phyloP scores from a whole-genome alignment of 2,329 filamentous ascomycete genomes.

The Neofusicoccum kwambonambiense region DNA sequence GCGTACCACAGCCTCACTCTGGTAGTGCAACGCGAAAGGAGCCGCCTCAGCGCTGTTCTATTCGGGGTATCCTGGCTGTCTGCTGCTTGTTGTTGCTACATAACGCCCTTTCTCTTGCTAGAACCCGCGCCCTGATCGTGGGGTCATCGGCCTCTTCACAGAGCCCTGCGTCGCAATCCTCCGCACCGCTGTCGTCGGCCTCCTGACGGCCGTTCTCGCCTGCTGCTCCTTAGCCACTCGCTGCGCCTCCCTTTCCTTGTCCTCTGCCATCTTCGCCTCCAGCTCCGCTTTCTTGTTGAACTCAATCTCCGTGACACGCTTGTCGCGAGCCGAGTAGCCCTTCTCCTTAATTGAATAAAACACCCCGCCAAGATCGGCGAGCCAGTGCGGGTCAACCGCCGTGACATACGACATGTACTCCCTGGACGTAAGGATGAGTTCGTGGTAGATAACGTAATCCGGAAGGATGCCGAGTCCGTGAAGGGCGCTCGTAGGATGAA shows the following conservation, averaged over 20 bases:
- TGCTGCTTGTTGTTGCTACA: not conserved
- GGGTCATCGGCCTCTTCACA: constrained; percentile 7
- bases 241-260: constrained; percentile 68
- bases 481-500: constrained; percentile 90
- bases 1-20: not conserved
- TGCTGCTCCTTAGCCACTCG: constrained; percentile 40
- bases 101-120: not conserved
- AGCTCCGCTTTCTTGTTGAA: constrained; percentile 94
- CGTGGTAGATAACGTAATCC: constrained; percentile 97
- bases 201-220: constrained; percentile 11
- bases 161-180: constrained; percentile 14
- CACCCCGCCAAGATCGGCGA: constrained; percentile 92
- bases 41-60: not conserved
- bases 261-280: constrained; percentile 85
- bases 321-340: constrained; percentile 84
- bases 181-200: constrained; percentile 9
- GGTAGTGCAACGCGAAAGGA: not conserved
- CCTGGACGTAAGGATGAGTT: constrained; percentile 92
- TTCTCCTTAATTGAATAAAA: constrained; percentile 99
- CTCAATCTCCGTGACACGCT: constrained; percentile 83
- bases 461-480: constrained; percentile 92
- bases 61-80: not conserved
- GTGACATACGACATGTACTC: constrained; percentile 99
- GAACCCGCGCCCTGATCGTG: constrained; percentile 12
- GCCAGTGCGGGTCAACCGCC: constrained; percentile 92